A percentile compares a stretch with the other conserved stretches of the same genome.
Evolutionary conservation across 2,329 filamentous ascomycete genomes (phyloP).

Genomic region (Phialocephala sp.): DNA sequence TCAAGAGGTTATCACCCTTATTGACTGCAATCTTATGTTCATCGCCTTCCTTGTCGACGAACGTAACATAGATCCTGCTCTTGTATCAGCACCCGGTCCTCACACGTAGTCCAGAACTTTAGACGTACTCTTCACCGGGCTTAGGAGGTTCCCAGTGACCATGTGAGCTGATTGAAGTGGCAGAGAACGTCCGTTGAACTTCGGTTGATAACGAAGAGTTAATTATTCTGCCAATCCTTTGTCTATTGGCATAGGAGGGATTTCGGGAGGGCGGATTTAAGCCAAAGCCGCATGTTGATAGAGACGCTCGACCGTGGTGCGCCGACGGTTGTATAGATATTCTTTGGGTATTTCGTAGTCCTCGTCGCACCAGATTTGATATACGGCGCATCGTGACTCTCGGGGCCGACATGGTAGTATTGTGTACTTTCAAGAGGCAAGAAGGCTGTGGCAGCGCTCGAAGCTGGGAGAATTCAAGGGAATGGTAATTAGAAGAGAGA

Average conservation of each 20-base stretch:
- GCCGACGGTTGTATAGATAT: neutral
- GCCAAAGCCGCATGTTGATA: slow-evolving; percentile 1
- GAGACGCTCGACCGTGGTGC: neutral
- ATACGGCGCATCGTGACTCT: neutral
- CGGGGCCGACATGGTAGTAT: neutral
- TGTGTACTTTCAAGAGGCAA: neutral
- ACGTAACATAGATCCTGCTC: slow-evolving; percentile 81
- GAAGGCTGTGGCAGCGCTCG: neutral
- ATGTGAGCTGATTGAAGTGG: slow-evolving; percentile 53
- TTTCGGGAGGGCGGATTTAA: neutral
- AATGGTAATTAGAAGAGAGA: neutral
- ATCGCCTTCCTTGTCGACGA: slow-evolving; percentile 87
- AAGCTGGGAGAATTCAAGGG: neutral
- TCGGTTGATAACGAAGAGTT: neutral
- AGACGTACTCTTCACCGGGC: slow-evolving; percentile 84
- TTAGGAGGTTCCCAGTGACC: slow-evolving; percentile 85
- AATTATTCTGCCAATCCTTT: neutral
- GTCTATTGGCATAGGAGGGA: neutral
- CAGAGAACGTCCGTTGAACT: neutral
- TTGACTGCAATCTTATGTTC: slow-evolving; percentile 79
- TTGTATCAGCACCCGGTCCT: slow-evolving; percentile 16
- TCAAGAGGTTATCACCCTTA: slow-evolving; percentile 89
- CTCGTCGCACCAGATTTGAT: neutral
- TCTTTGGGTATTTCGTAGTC: neutral
- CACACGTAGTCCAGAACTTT: slow-evolving; percentile 3